Evolutionary conservation across 2,329 filamentous ascomycete species (phyloP).

Genomic region (Aspergillus sp.): DNA sequence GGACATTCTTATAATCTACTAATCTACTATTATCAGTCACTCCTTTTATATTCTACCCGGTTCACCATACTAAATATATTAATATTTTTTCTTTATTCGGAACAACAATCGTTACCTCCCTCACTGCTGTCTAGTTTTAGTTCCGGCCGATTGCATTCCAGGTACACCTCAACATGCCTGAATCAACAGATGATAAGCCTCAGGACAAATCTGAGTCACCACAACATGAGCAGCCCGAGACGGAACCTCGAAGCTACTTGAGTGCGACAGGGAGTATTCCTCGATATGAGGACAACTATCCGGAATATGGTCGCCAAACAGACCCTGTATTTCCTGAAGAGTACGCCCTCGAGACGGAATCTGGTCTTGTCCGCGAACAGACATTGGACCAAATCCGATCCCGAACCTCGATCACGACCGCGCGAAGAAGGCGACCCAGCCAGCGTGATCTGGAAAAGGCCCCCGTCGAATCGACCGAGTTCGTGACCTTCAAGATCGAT

Average conservation of each 20-base stretch:
- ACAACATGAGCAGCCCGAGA: not conserved
- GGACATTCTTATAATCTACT: too few relatives aligned
- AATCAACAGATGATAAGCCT: not conserved
- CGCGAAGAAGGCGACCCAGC: slow-evolving; percentile 1
- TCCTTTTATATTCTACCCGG: too few relatives aligned
- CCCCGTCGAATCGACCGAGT: slow-evolving; percentile 11
- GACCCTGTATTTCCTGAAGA: slow-evolving; percentile 17
- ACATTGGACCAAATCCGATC: slow-evolving; percentile 14
- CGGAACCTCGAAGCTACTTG: not conserved
- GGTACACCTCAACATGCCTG: not conserved
- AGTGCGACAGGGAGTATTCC: not conserved
- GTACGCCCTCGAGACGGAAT: slow-evolving; percentile 14
- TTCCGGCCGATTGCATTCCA: too few relatives aligned
- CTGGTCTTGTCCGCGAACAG: slow-evolving; percentile 13
- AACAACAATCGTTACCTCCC: too few relatives aligned
- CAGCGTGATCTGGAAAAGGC: slow-evolving; percentile 21
- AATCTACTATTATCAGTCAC: too few relatives aligned
- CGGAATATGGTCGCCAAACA: slow-evolving; percentile 8
- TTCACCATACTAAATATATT: too few relatives aligned
- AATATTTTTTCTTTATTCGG: too few relatives aligned
- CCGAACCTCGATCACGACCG: slow-evolving; percentile 2
- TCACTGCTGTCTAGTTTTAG: too few relatives aligned
- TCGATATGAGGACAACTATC: not conserved
- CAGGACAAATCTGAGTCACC: not conserved
- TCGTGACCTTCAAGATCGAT: slow-evolving; percentile 57